A percentile compares a stretch with the other conserved stretches of the same genome.
Conservation (phyloP, 805 yeast species). For the Starmerella vaccinii region DNA sequence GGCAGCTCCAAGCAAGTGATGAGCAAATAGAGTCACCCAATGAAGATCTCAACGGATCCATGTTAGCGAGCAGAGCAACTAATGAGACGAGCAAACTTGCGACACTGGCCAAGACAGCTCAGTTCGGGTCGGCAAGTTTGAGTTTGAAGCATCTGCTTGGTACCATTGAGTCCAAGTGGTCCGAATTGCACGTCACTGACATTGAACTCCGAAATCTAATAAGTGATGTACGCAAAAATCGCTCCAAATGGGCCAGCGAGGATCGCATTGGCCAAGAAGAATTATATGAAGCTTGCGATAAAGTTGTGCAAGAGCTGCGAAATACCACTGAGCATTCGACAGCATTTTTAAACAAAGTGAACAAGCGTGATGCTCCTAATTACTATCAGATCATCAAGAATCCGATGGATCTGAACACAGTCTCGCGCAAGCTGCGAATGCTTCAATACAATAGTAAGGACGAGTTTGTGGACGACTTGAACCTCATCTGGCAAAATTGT, state of each 20-base stretch:
- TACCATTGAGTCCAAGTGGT: conserved; percentile 68
- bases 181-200: conserved; percentile 62
- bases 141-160: conserved; percentile 71
- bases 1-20: conserved; percentile 72
- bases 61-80: neutral
- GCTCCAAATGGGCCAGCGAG: conserved; percentile 97
- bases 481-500: conserved; percentile 94
- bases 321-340: conserved; percentile 94
- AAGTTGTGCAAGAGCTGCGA: conserved; percentile 79
- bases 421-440: conserved; percentile 74
- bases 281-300: conserved; percentile 92
- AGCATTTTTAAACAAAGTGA: conserved; percentile 89
- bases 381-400: conserved; percentile 78
- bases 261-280: conserved; percentile 96
- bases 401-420: conserved; percentile 96
- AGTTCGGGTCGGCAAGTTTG: conserved; percentile 63
- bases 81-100: conserved; percentile 21
- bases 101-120: conserved; percentile 31
- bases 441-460: conserved; percentile 74
- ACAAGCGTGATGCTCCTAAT: conserved; percentile 96
- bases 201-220: conserved; percentile 73
- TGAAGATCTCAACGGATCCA: neutral
- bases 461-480: conserved; percentile 88
- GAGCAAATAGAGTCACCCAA: conserved; percentile 41
- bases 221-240: conserved; percentile 83